Evolutionary conservation across 2,329 filamentous ascomycete genomes (phyloP).

Genomic region (Claviceps maximensis): DNA sequence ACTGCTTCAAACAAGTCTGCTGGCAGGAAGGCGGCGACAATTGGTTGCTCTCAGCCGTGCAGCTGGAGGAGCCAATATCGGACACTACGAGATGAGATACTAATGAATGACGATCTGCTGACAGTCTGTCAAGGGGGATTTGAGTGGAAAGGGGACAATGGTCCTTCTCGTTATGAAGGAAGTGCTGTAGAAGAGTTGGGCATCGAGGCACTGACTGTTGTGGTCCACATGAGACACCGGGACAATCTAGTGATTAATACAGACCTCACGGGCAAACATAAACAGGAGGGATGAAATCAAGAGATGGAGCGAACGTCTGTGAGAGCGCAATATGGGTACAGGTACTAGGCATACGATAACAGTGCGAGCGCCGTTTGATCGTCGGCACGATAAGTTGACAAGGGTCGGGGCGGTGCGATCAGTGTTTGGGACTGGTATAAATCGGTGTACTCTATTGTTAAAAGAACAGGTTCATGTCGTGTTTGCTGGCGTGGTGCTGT

Average conservation of each 20-base stretch:
- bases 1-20: background rate
- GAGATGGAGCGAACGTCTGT: background rate
- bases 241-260: constrained; percentile 40
- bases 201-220: constrained; percentile 36
- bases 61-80: constrained; percentile 29
- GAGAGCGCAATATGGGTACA: background rate
- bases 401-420: too few species aligned
- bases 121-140: constrained; percentile 10
- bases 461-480: too few species aligned
- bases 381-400: too few species aligned
- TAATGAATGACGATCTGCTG: constrained; percentile 27
- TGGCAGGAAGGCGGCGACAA: background rate
- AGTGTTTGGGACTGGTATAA: too few species aligned
- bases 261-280: constrained; percentile 14
- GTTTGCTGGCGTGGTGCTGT: too few species aligned
- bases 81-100: constrained; percentile 26
- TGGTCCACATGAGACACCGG: constrained; percentile 34
- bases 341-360: background rate
- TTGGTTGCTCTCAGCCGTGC: constrained; percentile 21
- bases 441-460: too few species aligned
- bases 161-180: background rate
- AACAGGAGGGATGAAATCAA: background rate
- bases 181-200: constrained; percentile 21
- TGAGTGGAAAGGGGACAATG: constrained; percentile 7
- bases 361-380: too few species aligned